phyloP scores from a whole-genome alignment of 352 stramenopile species.

The Globisporangium alternatum region DNA sequence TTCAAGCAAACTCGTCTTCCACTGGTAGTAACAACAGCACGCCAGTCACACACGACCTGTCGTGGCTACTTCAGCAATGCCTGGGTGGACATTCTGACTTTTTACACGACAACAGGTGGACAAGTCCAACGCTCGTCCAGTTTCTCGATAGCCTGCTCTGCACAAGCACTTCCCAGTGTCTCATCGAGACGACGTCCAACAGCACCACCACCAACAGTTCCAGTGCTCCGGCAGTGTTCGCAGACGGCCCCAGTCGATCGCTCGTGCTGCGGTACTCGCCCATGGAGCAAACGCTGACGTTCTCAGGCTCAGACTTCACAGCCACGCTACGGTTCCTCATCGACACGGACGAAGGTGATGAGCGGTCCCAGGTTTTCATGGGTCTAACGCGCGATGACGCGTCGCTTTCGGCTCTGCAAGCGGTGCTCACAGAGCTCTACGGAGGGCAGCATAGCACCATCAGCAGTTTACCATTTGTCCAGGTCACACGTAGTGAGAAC shows the following conservation, averaged over 20 bases:
- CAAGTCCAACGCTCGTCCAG: not conserved
- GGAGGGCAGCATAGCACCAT: not conserved
- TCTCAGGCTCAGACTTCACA: not conserved
- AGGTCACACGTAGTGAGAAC: not conserved
- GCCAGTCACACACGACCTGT: conserved; percentile 1
- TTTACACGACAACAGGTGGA: not conserved
- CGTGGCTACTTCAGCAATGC: conserved; percentile 10
- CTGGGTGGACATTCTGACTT: not conserved
- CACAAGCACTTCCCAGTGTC: not conserved
- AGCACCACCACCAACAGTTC: not conserved
- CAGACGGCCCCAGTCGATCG: not conserved
- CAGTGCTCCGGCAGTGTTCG: not conserved
- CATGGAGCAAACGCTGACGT: conserved; percentile 13
- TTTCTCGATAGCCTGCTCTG: conserved; percentile 18
- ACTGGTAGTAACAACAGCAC: too few species aligned
- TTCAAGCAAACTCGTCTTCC: too few species aligned
- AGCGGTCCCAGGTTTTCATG: not conserved
- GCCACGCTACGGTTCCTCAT: conserved; percentile 11
- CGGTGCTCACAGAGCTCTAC: conserved; percentile 6
- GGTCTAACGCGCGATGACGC: not conserved
- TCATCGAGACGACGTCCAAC: not conserved
- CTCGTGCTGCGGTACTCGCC: conserved; percentile 13
- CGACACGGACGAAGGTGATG: not conserved
- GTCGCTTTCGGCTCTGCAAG: not conserved
- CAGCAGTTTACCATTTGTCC: not conserved